Conservation (phyloP, 441 rosid genomes). For the Corymbia calophylla region DNA sequence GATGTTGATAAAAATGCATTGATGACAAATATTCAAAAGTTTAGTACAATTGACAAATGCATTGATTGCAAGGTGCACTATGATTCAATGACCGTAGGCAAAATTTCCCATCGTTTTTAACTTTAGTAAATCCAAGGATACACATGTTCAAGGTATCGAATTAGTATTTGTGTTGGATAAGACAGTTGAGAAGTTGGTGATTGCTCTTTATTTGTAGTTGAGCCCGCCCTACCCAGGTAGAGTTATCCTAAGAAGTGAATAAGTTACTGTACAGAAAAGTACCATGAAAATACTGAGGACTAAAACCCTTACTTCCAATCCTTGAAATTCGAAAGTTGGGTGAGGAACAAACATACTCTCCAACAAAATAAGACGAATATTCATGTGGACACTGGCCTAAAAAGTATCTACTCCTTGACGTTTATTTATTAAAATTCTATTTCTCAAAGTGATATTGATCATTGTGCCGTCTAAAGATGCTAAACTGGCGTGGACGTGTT, state of each 20-base stretch:
- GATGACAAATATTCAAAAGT: no score
- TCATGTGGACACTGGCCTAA: not conserved
- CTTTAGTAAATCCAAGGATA: not conserved
- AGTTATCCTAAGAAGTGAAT: not conserved
- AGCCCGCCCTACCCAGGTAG: rapidly evolving
- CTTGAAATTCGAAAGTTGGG: not conserved
- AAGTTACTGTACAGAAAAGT: not conserved
- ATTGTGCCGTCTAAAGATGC: not conserved
- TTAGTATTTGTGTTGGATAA: not conserved
- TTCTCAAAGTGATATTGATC: not conserved
- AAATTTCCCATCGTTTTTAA: not conserved
- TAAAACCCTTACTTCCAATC: not conserved
- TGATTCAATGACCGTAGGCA: not conserved
- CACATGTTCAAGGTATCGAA: not conserved
- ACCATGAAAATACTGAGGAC: not conserved
- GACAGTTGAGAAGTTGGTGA: not conserved
- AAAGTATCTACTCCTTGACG: not conserved
- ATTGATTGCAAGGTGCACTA: not conserved
- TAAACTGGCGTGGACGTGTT: not conserved
- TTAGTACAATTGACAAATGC: no score
- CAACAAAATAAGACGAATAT: not conserved
- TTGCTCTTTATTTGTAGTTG: not conserved
- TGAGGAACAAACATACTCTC: not conserved
- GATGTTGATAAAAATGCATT: no score
- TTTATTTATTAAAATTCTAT: not conserved